Evolutionary conservation across 331 rosid genomes (phyloP), one percentile per base, ranked within the genome.

Genomic region (Saraca asoca): DNA sequence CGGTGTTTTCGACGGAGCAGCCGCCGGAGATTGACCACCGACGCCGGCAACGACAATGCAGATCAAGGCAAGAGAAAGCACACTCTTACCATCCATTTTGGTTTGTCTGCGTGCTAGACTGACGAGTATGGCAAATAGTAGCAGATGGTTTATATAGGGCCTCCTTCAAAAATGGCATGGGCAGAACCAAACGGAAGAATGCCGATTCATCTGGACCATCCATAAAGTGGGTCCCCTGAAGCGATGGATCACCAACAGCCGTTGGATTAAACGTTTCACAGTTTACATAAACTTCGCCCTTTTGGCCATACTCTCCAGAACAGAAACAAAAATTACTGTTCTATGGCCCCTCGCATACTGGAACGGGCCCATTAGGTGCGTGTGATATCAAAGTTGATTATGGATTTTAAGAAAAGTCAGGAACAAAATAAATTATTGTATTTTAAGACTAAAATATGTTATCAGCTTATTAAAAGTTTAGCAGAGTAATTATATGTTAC

Each of bases 21-120:
- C 49, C 0, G 85, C 63, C 2, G 98, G 98, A 6, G 96, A 72
- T 18, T 89, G 91, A 13, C 85, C 98, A 43, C 96, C 95, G 81
- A 87, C 96, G 13, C 85, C 83, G 64, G 94, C 84, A 45, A 84
- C 55, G 37, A 89, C 80, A 82, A 87, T 80, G 90, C 87, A 81
- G 82, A 87, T 54, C 50, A 93, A 58, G 29, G 92, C 88, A 62
- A 93, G 67, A 0, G 85, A 72, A 37, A 93, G 75, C 0, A 81
- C 58, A 41, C 70, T 35, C 12, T 9, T 81, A 5, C 84, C 75
- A 60, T 86, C 96, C 98, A 93, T 93, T n/a, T 56, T 10, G n/a
- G 8, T 17, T 13, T 15, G 6, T 6, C 29, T 37, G 51, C 35
- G 60, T 51, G 62, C 31, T 24, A 66, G 68, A 19, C 52, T 17